Evolutionary conservation across 2,329 filamentous ascomycete genomes (phyloP).

Genomic region (Orbilia blumenaviensis): DNA sequence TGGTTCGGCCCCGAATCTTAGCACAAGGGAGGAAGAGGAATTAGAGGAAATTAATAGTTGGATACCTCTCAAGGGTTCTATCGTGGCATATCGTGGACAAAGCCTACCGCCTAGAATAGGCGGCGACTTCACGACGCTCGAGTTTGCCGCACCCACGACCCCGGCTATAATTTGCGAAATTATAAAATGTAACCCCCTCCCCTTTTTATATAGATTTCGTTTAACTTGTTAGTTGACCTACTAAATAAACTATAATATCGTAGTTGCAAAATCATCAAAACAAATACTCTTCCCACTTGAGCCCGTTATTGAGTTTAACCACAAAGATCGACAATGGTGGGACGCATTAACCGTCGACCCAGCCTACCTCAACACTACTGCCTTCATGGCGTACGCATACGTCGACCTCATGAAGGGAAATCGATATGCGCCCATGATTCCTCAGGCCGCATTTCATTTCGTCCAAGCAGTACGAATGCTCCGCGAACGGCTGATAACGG

Average conservation of each 20-base stretch:
- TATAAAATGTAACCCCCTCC: conserved; percentile 57
- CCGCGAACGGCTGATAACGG: conserved; percentile 58
- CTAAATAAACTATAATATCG: no score
- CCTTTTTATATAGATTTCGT: no score
- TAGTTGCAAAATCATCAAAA: conserved; percentile 60
- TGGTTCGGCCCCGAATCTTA: neutral
- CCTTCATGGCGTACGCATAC: conserved; percentile 60
- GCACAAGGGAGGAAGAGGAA: neutral
- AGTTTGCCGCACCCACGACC: conserved; percentile 58
- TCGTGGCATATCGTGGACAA: neutral
- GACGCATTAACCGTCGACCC: conserved; percentile 59
- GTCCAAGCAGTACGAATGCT: conserved; percentile 58
- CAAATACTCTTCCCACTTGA: conserved; percentile 60
- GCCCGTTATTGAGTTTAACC: conserved; percentile 58
- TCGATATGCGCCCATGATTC: conserved; percentile 22
- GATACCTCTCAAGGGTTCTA: neutral
- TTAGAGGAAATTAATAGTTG: neutral
- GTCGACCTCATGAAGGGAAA: conserved; percentile 56
- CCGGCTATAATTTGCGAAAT: conserved; percentile 56
- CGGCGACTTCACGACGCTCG: conserved; percentile 56
- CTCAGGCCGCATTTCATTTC: conserved; percentile 56
- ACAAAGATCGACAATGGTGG: conserved; percentile 57
- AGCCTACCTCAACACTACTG: conserved; percentile 60
- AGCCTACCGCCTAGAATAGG: conserved; percentile 39
- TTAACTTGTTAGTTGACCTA: no score